A percentile compares a stretch with the other conserved stretches of the same genome.
Evolutionary conservation across 2,329 filamentous ascomycete genomes (phyloP).

Genomic region (Fusarium longipes): DNA sequence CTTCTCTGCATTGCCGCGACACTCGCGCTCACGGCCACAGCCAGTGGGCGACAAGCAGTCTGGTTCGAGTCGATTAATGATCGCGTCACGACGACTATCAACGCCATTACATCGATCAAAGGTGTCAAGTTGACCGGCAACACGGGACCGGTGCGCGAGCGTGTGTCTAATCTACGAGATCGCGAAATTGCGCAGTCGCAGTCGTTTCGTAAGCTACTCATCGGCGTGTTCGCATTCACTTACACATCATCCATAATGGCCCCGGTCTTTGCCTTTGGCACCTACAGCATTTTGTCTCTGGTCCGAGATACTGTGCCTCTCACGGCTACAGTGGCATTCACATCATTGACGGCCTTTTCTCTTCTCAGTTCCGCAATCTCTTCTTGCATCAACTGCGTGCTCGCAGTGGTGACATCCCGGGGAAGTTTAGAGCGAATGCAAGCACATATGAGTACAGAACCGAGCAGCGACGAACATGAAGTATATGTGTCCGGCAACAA

Average conservation of each 20-base stretch:
- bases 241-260: conserved; percentile 11
- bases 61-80: conserved; percentile 12
- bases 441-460: conserved; percentile 10
- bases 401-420: conserved; percentile 10
- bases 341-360: conserved; percentile 10
- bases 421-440: conserved; percentile 12
- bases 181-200: conserved; percentile 10
- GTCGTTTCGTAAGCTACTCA: conserved; percentile 9
- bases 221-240: conserved; percentile 9
- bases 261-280: conserved; percentile 12
- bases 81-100: conserved; percentile 13
- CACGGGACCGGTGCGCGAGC: conserved; percentile 1
- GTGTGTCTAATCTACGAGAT: conserved; percentile 8
- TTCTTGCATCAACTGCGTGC: conserved; percentile 7
- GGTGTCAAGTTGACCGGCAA: conserved; percentile 9
- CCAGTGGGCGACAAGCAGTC: conserved; percentile 8
- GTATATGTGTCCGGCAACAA: conserved; percentile 2
- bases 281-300: conserved; percentile 9
- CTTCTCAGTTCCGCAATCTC: conserved; percentile 12
- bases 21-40: conserved; percentile 8
- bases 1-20: conserved; percentile 11
- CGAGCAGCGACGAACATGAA: background rate
- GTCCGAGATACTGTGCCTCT: conserved; percentile 7
- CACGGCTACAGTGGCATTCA: conserved; percentile 8
- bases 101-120: conserved; percentile 13